Conservation (phyloP, 2,329 filamentous ascomycete species). For the Botryosphaeria dothidea region DNA sequence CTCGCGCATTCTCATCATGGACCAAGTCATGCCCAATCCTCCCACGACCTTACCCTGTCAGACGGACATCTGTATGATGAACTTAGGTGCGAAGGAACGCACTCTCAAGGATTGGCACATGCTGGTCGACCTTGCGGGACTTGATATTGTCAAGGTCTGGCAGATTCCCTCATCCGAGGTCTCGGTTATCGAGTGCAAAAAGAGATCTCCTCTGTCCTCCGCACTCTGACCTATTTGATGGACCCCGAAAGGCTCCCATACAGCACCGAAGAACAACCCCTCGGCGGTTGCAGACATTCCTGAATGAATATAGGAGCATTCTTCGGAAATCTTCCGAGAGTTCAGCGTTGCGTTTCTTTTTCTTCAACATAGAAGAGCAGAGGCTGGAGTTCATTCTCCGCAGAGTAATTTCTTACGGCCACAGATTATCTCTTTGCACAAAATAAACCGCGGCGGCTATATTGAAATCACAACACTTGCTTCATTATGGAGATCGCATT, state of each 20-base stretch:
- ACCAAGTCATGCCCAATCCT: constrained; percentile 24
- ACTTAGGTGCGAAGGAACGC: constrained; percentile 11
- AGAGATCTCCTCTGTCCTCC: not conserved
- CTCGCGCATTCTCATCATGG: constrained; percentile 46
- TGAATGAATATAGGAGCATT: too few species aligned
- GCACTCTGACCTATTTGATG: not conserved
- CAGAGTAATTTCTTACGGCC: too few species aligned
- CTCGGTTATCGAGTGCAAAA: constrained; percentile 10
- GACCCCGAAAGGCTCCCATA: not conserved
- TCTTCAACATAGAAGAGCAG: too few species aligned
- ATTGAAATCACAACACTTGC: not conserved
- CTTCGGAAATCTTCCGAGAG: too few species aligned
- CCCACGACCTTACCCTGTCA: not conserved
- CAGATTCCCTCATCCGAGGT: not conserved
- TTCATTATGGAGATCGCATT: not conserved
- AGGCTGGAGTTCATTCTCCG: too few species aligned
- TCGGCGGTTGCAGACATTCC: too few species aligned
- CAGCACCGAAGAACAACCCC: too few species aligned
- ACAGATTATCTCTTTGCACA: too few species aligned
- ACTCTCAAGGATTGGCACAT: constrained; percentile 7
- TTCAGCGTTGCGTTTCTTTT: too few species aligned
- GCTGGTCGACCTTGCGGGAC: not conserved
- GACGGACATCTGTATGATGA: constrained; percentile 14
- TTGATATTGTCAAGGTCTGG: constrained; percentile 17
- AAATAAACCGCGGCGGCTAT: too few species aligned